Conservation (phyloP, 1,139 yeast species). For the Pneumocystis jirovecii region DNA sequence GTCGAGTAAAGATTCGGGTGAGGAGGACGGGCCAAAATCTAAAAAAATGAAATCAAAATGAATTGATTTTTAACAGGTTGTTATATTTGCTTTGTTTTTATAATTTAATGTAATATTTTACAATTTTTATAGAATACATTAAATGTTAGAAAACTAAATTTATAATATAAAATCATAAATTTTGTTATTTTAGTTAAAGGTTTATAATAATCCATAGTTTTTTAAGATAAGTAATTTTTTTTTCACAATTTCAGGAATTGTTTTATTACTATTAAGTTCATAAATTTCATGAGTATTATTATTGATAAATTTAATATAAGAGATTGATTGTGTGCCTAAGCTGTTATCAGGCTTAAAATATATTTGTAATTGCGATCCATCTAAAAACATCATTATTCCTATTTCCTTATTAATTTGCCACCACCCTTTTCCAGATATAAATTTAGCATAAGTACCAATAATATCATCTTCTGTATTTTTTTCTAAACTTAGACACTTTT, state of each 20-base stretch:
- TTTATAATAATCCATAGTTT: background rate
- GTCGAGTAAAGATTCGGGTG: conserved; percentile 31
- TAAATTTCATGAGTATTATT: background rate
- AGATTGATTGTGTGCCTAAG: background rate
- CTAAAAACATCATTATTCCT: background rate
- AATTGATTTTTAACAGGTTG: background rate
- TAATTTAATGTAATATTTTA: background rate
- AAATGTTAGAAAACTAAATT: background rate
- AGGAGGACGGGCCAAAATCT: conserved; percentile 4
- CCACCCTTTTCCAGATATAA: background rate
- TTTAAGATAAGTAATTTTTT: background rate
- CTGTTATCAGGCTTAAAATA: background rate
- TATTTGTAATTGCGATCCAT: background rate
- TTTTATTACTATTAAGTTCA: background rate
- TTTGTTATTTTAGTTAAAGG: background rate
- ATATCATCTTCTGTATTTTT: background rate
- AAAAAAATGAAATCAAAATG: background rate
- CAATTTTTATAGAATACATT: background rate
- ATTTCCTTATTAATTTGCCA: background rate
- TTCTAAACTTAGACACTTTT: background rate
- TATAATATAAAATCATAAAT: background rate
- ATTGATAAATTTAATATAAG: background rate
- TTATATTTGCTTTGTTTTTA: background rate
- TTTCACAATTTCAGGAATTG: background rate
- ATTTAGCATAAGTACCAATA: background rate